Evolutionary conservation across 2,329 filamentous ascomycete genomes (phyloP).

Genomic region (Fusarium coicis): DNA sequence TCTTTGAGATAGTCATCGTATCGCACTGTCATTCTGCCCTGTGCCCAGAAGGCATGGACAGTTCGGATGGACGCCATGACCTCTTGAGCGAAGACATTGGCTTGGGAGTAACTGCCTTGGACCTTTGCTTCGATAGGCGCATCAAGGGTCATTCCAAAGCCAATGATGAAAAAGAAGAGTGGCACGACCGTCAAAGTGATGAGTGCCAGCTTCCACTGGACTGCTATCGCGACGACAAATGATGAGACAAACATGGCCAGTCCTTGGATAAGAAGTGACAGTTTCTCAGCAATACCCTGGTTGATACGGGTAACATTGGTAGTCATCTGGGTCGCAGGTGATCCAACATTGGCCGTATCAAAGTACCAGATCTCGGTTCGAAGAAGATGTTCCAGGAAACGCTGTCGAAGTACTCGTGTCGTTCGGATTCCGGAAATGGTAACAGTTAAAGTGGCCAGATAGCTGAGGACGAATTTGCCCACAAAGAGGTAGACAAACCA

Average conservation of each 20-base stretch:
- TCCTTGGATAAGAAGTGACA: constrained; percentile 51
- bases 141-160: constrained; percentile 38
- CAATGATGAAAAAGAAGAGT: constrained; percentile 44
- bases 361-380: constrained; percentile 35
- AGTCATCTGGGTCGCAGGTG: constrained; percentile 44
- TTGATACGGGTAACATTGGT: constrained; percentile 54
- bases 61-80: constrained; percentile 52
- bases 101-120: constrained; percentile 45
- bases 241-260: constrained; percentile 51
- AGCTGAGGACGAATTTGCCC: constrained; percentile 22
- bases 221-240: constrained; percentile 52
- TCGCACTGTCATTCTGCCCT: constrained; percentile 47
- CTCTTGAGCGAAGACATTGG: constrained; percentile 48
- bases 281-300: constrained; percentile 52
- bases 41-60: constrained; percentile 57
- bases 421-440: constrained; percentile 26
- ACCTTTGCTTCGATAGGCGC: constrained; percentile 47
- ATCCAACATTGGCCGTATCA: constrained; percentile 19
- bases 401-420: constrained; percentile 19
- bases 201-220: constrained; percentile 56
- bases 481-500: constrained; percentile 37
- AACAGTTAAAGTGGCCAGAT: constrained; percentile 8
- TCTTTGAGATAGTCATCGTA: constrained; percentile 51
- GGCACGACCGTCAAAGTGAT: constrained; percentile 49
- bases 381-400: constrained; percentile 17